Evolutionary conservation across 176 grass and related monocot species (phyloP).

Genomic region (Phoenix roebelenii): DNA sequence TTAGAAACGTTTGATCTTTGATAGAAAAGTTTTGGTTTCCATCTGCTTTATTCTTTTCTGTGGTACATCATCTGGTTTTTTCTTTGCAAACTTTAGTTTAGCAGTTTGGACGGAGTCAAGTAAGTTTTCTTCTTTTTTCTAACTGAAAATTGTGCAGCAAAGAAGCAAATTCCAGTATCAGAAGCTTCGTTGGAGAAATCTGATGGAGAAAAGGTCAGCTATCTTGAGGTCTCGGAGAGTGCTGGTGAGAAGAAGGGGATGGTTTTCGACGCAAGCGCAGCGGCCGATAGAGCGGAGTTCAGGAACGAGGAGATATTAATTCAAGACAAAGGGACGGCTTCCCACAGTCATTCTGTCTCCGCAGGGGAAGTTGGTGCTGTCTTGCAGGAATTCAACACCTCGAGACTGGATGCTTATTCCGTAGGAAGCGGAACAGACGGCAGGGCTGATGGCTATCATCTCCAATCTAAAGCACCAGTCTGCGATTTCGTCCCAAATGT

Average conservation of each 20-base stretch:
- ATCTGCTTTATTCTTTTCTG: too few relatives aligned
- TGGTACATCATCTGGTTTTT: too few relatives aligned
- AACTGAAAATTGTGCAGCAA: constrained; percentile 51
- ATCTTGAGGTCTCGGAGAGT: constrained; percentile 56
- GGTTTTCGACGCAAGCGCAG: constrained; percentile 16
- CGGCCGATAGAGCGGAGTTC: constrained; percentile 13
- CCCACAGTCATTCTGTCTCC: constrained; percentile 18
- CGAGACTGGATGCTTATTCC: constrained; percentile 14
- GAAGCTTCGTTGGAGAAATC: constrained; percentile 37
- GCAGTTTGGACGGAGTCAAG: not conserved
- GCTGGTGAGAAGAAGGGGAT: constrained; percentile 34
- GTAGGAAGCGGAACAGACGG: constrained; percentile 26
- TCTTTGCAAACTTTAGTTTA: too few relatives aligned
- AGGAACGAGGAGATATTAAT: constrained; percentile 14
- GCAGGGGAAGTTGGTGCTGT: constrained; percentile 17
- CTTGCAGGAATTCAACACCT: constrained; percentile 23
- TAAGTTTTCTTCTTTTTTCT: constrained; percentile 3
- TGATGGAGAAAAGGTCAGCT: constrained; percentile 50
- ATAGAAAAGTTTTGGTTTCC: too few relatives aligned
- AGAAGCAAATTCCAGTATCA: constrained; percentile 33
- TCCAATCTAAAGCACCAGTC: constrained; percentile 29
- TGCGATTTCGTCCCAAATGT: not conserved
- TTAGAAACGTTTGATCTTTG: too few relatives aligned
- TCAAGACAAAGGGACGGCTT: constrained; percentile 11
- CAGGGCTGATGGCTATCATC: constrained; percentile 38